Evolutionary conservation across 176 grass and related monocot species (phyloP).

Genomic region (Dactylis glomerata): DNA sequence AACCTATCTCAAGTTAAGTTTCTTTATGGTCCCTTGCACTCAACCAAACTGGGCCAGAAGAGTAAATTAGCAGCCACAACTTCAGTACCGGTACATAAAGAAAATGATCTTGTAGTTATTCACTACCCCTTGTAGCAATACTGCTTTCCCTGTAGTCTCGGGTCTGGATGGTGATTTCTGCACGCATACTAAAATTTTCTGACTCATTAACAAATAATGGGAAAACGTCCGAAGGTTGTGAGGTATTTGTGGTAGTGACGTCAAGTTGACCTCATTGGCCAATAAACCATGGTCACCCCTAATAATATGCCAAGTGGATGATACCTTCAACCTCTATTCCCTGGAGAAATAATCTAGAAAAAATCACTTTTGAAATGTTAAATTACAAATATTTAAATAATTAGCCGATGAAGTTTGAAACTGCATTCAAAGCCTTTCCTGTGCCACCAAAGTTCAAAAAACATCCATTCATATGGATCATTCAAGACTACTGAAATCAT

Average conservation of each 20-base stretch:
- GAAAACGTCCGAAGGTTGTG: background rate
- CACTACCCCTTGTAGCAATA: too few species aligned
- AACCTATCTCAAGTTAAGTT: too few species aligned
- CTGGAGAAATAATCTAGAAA: background rate
- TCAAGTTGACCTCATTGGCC: background rate
- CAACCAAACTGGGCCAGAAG: too few species aligned
- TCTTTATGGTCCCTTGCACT: too few species aligned
- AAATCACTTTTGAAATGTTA: background rate
- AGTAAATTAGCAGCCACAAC: too few species aligned
- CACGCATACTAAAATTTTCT: background rate
- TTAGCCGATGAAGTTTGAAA: background rate
- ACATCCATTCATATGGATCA: background rate
- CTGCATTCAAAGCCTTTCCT: background rate
- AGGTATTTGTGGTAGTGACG: background rate
- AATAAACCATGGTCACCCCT: background rate
- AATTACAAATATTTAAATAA: background rate
- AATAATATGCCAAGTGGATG: background rate
- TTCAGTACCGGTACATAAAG: too few species aligned
- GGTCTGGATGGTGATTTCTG: background rate
- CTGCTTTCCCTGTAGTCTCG: background rate
- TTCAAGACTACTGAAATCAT: background rate
- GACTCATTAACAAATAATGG: background rate
- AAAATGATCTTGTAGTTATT: too few species aligned
- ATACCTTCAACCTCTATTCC: background rate
- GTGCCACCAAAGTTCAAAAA: background rate